Percentiles rank a stretch among this genome's conserved stretches.
Evolutionary conservation across 1,139 yeast genomes (phyloP).

Genomic region (Saccharomyces hybrid): DNA sequence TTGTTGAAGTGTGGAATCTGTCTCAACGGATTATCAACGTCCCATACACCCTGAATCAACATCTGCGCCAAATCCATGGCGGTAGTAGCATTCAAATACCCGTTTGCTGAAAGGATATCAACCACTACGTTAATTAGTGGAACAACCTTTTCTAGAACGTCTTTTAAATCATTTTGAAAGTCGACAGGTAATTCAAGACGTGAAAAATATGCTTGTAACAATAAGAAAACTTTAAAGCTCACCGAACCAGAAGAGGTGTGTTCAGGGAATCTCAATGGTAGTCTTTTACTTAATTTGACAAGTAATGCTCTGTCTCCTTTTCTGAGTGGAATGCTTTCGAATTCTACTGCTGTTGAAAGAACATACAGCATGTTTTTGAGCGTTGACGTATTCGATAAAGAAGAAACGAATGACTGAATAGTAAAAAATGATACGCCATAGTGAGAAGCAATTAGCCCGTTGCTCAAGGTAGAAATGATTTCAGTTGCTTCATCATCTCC

Average conservation of each 20-base stretch:
- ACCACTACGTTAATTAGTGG: constrained; percentile 58
- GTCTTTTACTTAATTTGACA: constrained; percentile 43
- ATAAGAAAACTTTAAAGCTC: constrained; percentile 60
- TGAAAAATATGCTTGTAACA: constrained; percentile 77
- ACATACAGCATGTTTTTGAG: constrained; percentile 60
- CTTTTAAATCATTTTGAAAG: constrained; percentile 47
- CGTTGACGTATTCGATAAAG: constrained; percentile 49
- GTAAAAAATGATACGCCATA: constrained; percentile 59
- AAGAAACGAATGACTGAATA: constrained; percentile 48
- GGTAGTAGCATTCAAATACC: constrained; percentile 64
- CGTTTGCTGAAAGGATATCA: constrained; percentile 75
- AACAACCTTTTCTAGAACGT: constrained; percentile 44
- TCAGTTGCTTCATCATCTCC: constrained; percentile 37
- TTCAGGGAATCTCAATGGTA: constrained; percentile 52
- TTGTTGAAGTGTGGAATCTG: constrained; percentile 70
- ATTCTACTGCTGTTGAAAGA: constrained; percentile 56
- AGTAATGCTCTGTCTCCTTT: constrained; percentile 48
- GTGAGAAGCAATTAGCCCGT: constrained; percentile 69
- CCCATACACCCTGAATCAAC: constrained; percentile 86
- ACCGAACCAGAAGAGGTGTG: constrained; percentile 45
- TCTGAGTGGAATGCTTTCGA: constrained; percentile 56
- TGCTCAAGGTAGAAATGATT: constrained; percentile 53
- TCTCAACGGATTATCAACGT: constrained; percentile 64
- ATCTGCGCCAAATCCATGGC: constrained; percentile 89
- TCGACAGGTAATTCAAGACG: constrained; percentile 56